These are phyloP conservation scores for Monsonia emarginata DNA, from an alignment of 441 rosid genomes.

Conservation along the genomic window DNA sequence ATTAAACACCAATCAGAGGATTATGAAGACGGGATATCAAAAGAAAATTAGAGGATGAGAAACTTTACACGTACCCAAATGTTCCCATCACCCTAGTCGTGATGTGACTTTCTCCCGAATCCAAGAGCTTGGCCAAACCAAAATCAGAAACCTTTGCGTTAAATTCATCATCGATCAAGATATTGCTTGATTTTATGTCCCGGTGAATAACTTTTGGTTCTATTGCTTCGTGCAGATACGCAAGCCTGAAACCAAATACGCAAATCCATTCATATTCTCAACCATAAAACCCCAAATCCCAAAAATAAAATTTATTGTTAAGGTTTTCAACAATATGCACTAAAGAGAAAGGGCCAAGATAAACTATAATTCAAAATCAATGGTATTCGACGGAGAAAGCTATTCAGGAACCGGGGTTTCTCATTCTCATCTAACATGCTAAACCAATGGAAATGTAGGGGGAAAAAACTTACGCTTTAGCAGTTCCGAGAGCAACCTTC, in stretches of 20 bases:
- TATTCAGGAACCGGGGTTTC: background rate
- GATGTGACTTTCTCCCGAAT: conserved; percentile 90
- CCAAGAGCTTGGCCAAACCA: conserved; percentile 90
- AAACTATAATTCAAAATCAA: background rate
- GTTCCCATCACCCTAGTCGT: conserved; percentile 98
- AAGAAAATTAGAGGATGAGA: background rate
- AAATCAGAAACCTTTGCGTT: conserved; percentile 91
- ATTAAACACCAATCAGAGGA: background rate
- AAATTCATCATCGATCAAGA: conserved; percentile 76
- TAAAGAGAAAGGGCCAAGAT: background rate
- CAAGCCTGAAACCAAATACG: conserved; percentile 44
- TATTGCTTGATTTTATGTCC: conserved; percentile 90
- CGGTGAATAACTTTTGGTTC: conserved; percentile 98
- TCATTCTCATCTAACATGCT: no score
- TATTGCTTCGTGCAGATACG: conserved; percentile 89
- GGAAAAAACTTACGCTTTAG: conserved; percentile 65
- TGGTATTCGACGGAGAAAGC: background rate
- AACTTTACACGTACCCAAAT: conserved; percentile 48
- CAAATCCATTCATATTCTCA: background rate
- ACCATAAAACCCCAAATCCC: background rate
- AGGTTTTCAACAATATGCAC: conserved; percentile 10
- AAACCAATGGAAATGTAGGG: no score
- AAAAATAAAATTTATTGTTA: conserved; percentile 13
- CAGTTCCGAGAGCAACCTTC: conserved; percentile 79
- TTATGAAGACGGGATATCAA: background rate